phyloP scores from a whole-genome alignment of 2,329 filamentous ascomycete species.

The Chaetomium sp. region DNA sequence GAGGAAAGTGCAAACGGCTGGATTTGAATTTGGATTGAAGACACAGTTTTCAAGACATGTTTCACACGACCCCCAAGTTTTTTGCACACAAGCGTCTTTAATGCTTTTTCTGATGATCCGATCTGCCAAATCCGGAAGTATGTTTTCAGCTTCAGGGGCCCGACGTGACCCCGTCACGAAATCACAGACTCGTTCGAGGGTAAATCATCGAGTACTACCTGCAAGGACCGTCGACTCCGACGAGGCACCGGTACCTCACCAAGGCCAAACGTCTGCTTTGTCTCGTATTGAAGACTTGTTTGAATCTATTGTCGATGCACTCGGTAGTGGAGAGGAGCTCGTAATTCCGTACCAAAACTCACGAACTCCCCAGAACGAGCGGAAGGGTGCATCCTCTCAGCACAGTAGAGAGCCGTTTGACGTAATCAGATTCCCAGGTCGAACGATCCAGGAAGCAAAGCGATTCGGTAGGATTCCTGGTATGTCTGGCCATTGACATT shows the following conservation, averaged over 20 bases:
- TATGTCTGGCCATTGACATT: not conserved
- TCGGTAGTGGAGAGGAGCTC: conserved; percentile 15
- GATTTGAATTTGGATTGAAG: too few species aligned
- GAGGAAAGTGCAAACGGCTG: too few species aligned
- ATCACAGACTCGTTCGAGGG: not conserved
- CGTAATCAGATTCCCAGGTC: conserved; percentile 41
- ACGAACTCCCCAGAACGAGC: conserved; percentile 1
- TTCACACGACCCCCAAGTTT: too few species aligned
- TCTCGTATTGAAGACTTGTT: conserved; percentile 17
- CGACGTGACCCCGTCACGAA: not conserved
- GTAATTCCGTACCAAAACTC: conserved; percentile 17
- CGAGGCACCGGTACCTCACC: not conserved
- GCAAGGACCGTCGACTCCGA: not conserved
- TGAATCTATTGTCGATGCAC: conserved; percentile 18
- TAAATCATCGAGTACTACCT: too few species aligned
- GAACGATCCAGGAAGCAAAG: conserved; percentile 39
- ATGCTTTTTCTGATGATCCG: not conserved
- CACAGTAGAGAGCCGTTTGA: not conserved
- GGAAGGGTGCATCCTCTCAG: not conserved
- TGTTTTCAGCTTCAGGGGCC: conserved; percentile 3
- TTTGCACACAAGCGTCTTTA: not conserved
- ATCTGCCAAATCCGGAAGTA: conserved; percentile 7
- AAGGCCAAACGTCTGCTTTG: conserved; percentile 4
- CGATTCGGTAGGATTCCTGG: conserved; percentile 42
- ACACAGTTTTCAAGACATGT: too few species aligned